A percentile compares a stretch with the other conserved stretches of the same genome.
phyloP scores from a whole-genome alignment of 495 filamentous ascomycete genomes.

The Cercophora scortea region DNA sequence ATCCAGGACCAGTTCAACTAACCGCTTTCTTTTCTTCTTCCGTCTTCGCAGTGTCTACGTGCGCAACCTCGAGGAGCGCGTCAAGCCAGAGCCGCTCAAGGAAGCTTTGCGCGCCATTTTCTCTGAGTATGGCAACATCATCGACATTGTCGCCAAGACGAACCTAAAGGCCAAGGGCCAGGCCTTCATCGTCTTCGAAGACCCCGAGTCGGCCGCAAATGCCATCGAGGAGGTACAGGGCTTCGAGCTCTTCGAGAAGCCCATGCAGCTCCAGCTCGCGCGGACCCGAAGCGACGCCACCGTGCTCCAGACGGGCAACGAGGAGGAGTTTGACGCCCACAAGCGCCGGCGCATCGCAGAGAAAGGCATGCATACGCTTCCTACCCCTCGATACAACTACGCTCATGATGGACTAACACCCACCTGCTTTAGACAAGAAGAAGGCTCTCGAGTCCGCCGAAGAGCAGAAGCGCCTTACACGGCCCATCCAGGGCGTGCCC shows the following conservation, averaged over 20 bases:
- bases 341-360: constrained; percentile 80
- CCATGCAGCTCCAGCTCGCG: constrained; percentile 82
- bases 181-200: constrained; percentile 92
- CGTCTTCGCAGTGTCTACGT: constrained; percentile 52
- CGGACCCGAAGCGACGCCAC: constrained; percentile 83
- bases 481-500: constrained; percentile 48
- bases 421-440: constrained; percentile 62
- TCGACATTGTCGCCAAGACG: constrained; percentile 88
- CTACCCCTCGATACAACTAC: background rate
- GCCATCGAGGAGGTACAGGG: constrained; percentile 89
- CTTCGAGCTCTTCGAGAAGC: constrained; percentile 90
- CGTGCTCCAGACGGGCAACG: constrained; percentile 60
- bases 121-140: constrained; percentile 78
- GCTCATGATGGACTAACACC: background rate
- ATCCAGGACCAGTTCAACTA: constrained; percentile 2
- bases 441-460: constrained; percentile 80
- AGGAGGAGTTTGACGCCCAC: constrained; percentile 80
- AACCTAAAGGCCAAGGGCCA: constrained; percentile 92
- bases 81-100: constrained; percentile 74
- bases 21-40: background rate
- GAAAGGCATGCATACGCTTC: constrained; percentile 59
- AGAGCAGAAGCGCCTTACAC: constrained; percentile 75
- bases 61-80: constrained; percentile 86
- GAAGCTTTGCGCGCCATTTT: constrained; percentile 73
- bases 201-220: constrained; percentile 59